Percentiles rank a stretch among this genome's conserved stretches.
These are phyloP conservation scores for Cadophora gregata DNA, from an alignment of 2,329 filamentous ascomycete species.

Conservation along the genomic window DNA sequence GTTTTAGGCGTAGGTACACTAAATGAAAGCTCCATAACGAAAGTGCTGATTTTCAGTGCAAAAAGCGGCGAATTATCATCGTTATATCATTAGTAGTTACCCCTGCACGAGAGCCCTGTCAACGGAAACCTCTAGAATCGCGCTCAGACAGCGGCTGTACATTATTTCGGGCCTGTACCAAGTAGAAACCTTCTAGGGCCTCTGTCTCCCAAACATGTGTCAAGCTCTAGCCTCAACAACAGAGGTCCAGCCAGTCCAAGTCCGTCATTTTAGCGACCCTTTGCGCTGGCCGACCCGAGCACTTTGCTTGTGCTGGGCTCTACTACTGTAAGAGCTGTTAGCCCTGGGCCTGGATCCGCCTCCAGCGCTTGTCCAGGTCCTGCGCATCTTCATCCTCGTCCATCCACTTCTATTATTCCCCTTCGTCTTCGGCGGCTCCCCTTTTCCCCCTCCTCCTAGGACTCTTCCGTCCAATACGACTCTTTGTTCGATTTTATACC, in stretches of 20 bases:
- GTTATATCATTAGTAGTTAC: too few species aligned
- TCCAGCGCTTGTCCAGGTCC: conserved; percentile 13
- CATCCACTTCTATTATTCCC: not conserved
- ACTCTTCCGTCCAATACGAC: not conserved
- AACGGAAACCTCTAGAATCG: too few species aligned
- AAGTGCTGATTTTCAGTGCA: too few species aligned
- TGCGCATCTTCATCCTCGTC: not conserved
- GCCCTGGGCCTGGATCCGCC: not conserved
- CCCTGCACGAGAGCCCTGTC: too few species aligned
- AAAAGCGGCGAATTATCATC: too few species aligned
- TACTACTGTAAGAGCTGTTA: not conserved
- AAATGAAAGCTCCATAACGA: too few species aligned
- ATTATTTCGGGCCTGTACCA: too few species aligned
- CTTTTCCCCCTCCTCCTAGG: not conserved
- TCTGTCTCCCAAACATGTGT: not conserved
- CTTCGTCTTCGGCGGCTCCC: conserved; percentile 2
- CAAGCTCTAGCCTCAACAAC: not conserved
- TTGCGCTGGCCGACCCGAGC: conserved; percentile 8
- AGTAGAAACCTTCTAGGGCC: not conserved
- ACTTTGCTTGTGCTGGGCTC: not conserved
- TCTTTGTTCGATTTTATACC: not conserved
- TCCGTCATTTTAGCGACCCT: not conserved
- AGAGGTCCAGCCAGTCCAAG: not conserved
- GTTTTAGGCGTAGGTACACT: too few species aligned
- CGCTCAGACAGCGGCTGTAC: too few species aligned